A percentile compares a stretch with the other conserved stretches of the same genome.
Conservation (phyloP, 2,329 filamentous ascomycete genomes). For the Pyrenochaeta sp. region DNA sequence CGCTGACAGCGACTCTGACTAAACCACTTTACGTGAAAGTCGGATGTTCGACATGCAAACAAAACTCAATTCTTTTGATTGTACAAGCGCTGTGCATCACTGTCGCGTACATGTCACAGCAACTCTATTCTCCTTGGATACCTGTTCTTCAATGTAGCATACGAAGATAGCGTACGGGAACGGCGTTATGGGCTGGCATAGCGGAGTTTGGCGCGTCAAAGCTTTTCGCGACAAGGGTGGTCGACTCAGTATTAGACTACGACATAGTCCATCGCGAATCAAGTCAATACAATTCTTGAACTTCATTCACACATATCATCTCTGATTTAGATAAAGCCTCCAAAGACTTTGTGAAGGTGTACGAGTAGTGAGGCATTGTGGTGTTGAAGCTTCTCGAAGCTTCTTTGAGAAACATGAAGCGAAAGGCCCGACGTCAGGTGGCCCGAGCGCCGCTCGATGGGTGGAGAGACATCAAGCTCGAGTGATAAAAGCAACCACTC, state of each 20-base stretch:
- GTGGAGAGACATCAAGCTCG: slow-evolving; percentile 40
- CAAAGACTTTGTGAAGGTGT: slow-evolving; percentile 1
- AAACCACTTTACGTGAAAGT: slow-evolving; percentile 23
- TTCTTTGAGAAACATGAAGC: slow-evolving; percentile 31
- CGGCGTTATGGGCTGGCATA: slow-evolving; percentile 41
- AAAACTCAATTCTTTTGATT: slow-evolving; percentile 18
- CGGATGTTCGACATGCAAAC: slow-evolving; percentile 23
- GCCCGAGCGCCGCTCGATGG: slow-evolving; percentile 29
- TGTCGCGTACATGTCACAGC: slow-evolving; percentile 32
- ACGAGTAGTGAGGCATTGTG: slow-evolving; percentile 13
- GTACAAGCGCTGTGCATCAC: slow-evolving; percentile 24
- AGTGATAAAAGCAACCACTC: slow-evolving; percentile 39
- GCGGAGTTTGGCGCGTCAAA: slow-evolving; percentile 46
- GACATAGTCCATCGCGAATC: slow-evolving; percentile 27
- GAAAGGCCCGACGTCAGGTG: slow-evolving; percentile 23
- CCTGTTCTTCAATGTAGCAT: slow-evolving; percentile 47
- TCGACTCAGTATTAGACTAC: slow-evolving; percentile 31
- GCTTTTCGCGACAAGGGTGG: slow-evolving; percentile 36
- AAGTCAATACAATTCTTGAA: slow-evolving; percentile 31
- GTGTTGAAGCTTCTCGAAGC: slow-evolving; percentile 50
- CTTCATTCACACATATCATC: slow-evolving; percentile 5
- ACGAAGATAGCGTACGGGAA: slow-evolving; percentile 44
- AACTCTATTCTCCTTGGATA: slow-evolving; percentile 35
- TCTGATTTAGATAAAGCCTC: neutral
- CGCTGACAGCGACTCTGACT: slow-evolving; percentile 45